phyloP scores from a whole-genome alignment of 2,329 filamentous ascomycete species.

The Sclerotinia minor region DNA sequence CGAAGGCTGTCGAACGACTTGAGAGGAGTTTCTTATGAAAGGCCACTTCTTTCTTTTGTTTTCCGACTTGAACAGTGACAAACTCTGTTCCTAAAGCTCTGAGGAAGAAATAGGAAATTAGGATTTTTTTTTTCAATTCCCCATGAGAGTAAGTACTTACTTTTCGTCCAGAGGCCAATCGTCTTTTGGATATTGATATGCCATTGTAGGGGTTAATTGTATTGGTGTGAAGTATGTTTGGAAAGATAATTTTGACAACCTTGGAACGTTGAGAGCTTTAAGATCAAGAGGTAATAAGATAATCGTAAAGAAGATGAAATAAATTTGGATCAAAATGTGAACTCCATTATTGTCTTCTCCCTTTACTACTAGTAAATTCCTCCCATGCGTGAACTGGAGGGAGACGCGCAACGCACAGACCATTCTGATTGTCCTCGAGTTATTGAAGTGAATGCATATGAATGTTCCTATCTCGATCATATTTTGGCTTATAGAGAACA shows the following conservation, averaged over 20 bases:
- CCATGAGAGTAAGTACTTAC: background rate
- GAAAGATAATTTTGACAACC: too few relatives aligned
- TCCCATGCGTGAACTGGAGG: background rate
- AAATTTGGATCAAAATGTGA: background rate
- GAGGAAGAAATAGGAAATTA: background rate
- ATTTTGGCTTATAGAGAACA: background rate
- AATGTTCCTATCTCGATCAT: background rate
- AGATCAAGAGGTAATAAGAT: too few relatives aligned
- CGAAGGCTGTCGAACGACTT: conserved; percentile 22
- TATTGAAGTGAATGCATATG: background rate
- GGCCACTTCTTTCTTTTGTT: conserved; percentile 18
- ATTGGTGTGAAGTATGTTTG: background rate
- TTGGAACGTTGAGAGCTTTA: background rate
- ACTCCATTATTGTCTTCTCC: background rate
- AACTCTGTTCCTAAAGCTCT: conserved; percentile 20
- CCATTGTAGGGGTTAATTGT: background rate
- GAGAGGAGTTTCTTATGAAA: conserved; percentile 25
- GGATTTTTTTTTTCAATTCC: background rate
- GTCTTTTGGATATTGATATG: background rate
- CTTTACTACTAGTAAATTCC: background rate
- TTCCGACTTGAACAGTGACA: conserved; percentile 20
- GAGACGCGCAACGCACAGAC: conserved; percentile 6
- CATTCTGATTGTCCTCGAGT: background rate
- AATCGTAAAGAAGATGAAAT: background rate
- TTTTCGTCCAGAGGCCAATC: conserved; percentile 22